Conservation (phyloP, 2,329 filamentous ascomycete species). For the Aschersonia sp. region DNA sequence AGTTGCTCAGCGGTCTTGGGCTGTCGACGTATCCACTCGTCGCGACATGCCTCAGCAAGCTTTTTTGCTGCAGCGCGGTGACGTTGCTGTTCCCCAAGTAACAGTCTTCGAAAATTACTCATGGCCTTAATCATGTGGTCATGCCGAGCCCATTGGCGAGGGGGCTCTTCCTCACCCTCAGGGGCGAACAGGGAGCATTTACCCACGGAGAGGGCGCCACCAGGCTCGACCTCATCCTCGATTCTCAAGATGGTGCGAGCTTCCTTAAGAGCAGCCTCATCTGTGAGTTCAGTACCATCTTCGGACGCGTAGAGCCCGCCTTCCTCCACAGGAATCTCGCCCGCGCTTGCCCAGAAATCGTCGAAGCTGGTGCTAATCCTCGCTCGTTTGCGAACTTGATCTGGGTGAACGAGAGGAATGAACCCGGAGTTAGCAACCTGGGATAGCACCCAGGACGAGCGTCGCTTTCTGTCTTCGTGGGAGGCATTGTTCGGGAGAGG, state of each 20-base stretch:
- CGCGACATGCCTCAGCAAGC: constrained; percentile 62
- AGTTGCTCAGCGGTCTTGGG: constrained; percentile 70
- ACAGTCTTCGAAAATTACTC: constrained; percentile 63
- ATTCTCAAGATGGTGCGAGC: constrained; percentile 55
- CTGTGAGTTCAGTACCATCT: constrained; percentile 40
- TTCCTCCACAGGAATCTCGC: constrained; percentile 37
- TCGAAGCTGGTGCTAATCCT: constrained; percentile 39
- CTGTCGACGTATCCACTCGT: constrained; percentile 59
- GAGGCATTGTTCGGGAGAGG: constrained; percentile 5
- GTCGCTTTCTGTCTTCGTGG: constrained; percentile 10
- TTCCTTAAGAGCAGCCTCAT: constrained; percentile 51
- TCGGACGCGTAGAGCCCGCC: constrained; percentile 41
- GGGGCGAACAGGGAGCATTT: constrained; percentile 60
- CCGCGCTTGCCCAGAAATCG: constrained; percentile 40
- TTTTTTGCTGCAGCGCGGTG: constrained; percentile 68
- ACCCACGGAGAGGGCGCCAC: constrained; percentile 57
- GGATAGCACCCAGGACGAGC: constrained; percentile 32
- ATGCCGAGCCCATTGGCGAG: constrained; percentile 68
- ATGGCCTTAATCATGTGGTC: constrained; percentile 76
- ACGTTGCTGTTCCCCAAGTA: constrained; percentile 62
- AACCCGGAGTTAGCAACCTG: constrained; percentile 21
- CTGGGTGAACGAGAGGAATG: constrained; percentile 45
- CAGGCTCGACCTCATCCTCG: constrained; percentile 57
- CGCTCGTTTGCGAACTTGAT: constrained; percentile 36
- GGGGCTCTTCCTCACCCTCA: constrained; percentile 57